Percentiles rank a stretch among this genome's conserved stretches.
These are phyloP conservation scores for Mrakia hoshinonis DNA, from an alignment of 768 basidiomycete species.

Conservation along the genomic window DNA sequence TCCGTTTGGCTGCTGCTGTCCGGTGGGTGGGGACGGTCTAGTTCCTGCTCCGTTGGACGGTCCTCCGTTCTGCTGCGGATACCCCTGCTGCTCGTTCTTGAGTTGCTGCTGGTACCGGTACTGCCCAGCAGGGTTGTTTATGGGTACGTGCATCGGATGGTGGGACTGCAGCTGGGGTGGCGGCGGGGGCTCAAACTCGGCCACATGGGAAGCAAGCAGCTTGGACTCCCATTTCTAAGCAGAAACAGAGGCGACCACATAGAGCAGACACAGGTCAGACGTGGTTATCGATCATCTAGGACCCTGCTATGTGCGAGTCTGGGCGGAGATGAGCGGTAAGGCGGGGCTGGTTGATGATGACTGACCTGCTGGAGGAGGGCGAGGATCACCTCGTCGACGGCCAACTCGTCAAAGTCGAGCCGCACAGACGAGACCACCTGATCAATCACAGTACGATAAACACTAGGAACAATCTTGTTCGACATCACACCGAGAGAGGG, in stretches of 20 bases:
- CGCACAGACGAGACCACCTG: constrained; percentile 83
- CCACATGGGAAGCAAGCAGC: constrained; percentile 82
- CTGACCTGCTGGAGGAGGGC: constrained; percentile 80
- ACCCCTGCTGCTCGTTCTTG: neutral
- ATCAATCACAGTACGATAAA: constrained; percentile 92
- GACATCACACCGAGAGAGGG: no score
- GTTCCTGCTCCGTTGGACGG: neutral
- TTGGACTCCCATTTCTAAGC: constrained; percentile 91
- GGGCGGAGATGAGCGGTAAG: no score
- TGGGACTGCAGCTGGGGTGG: no score
- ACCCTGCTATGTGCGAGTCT: no score
- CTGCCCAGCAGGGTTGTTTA: constrained; percentile 36
- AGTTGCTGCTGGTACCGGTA: constrained; percentile 3
- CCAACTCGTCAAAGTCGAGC: constrained; percentile 92
- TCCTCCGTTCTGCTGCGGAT: constrained; percentile 16
- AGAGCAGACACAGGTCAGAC: no score
- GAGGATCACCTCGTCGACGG: constrained; percentile 82
- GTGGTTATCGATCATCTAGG: no score
- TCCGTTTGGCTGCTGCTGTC: neutral
- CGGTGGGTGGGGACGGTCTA: neutral
- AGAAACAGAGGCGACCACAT: constrained; percentile 18
- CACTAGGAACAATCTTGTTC: constrained; percentile 79
- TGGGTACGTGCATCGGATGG: constrained; percentile 4
- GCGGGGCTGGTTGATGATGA: no score
- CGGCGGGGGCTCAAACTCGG: constrained; percentile 68